Evolutionary conservation across 2,329 filamentous ascomycete genomes (phyloP).

Genomic region (Colletotrichum sp.): DNA sequence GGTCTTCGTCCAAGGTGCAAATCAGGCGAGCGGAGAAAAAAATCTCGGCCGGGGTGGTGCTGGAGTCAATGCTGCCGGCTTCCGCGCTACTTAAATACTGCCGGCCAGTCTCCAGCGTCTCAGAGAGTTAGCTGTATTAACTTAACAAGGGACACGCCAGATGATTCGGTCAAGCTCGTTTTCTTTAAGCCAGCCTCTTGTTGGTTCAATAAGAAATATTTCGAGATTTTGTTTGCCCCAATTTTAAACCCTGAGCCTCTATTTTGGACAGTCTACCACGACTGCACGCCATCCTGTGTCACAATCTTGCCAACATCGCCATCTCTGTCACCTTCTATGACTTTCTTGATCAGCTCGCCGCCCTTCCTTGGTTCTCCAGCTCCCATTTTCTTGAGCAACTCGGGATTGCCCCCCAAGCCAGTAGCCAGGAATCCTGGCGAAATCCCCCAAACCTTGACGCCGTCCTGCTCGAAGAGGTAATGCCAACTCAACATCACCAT

Average conservation of each 20-base stretch:
- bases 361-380: slow-evolving; percentile 38
- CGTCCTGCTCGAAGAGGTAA: slow-evolving; percentile 46
- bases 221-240: not conserved
- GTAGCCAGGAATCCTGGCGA: slow-evolving; percentile 55
- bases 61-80: not conserved
- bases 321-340: slow-evolving; percentile 48
- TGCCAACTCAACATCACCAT: slow-evolving; percentile 54
- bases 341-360: slow-evolving; percentile 40
- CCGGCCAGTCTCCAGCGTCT: not conserved
- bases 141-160: not conserved
- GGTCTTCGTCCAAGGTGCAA: not conserved
- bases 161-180: not conserved
- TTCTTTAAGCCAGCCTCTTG: not conserved
- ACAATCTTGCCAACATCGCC: slow-evolving; percentile 44
- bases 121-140: not conserved
- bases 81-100: not conserved
- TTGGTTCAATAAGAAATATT: not conserved
- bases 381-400: slow-evolving; percentile 35
- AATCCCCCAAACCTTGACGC: slow-evolving; percentile 54
- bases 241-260: not conserved
- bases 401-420: slow-evolving; percentile 37
- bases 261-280: slow-evolving; percentile 29
- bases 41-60: not conserved
- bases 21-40: not conserved
- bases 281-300: slow-evolving; percentile 29